Base-by-base conservation (phyloP, 2,329 filamentous ascomycete species). In the Dactylonectria macrodidyma region DNA sequence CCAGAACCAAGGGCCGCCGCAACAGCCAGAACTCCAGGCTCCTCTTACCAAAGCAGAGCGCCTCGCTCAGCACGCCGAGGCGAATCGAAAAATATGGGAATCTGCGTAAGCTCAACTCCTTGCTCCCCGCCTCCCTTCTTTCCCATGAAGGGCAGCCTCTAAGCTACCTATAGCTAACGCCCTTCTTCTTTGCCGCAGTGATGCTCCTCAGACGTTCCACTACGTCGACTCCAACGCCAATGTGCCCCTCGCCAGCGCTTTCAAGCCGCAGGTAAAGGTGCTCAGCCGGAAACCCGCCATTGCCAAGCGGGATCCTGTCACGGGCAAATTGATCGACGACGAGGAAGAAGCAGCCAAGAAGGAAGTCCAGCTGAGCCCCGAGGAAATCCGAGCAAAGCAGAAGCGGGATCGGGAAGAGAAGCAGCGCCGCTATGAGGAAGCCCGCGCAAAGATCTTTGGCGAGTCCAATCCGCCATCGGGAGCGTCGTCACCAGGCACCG, bases 401-500 rank as follows among this genome's bases (percentile, higher is more conserved):
- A 90, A 94, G 78, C 87, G 89, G 56, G 94, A 97, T 74, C 89
- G 91, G 10, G 95, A 97, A 77, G 95, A 97, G 83, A 97, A 96
- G 84, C 93, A 97, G 83, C 91, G 91, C 64, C 92, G 93, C 68
- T 98, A 98, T 79, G 93, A 97, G 68, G 95, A 97, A 83, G 93
- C 91, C 6, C 88, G 95, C 34, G 94, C 95, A 75, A 92, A 95
- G 78, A 91, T 98, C 62, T 95, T 98, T 80, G 95, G 95, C 22
- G 90, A 89, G 38, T 83, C 84, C 10, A 84, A 81, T 38, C 80
- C 84, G 10, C 84, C 84, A 8, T 88, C 91, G 0, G 88, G 90
- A 1, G 84, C 86, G 8, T 91, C 90, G 4, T 90, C 90, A 4
- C 89, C 91, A 0, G 89, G 89, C 10, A 88, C 84, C 52, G 84